Evolutionary conservation across 139 green algal genomes (phyloP).

Genomic region (Pycnococcus provasolii): DNA sequence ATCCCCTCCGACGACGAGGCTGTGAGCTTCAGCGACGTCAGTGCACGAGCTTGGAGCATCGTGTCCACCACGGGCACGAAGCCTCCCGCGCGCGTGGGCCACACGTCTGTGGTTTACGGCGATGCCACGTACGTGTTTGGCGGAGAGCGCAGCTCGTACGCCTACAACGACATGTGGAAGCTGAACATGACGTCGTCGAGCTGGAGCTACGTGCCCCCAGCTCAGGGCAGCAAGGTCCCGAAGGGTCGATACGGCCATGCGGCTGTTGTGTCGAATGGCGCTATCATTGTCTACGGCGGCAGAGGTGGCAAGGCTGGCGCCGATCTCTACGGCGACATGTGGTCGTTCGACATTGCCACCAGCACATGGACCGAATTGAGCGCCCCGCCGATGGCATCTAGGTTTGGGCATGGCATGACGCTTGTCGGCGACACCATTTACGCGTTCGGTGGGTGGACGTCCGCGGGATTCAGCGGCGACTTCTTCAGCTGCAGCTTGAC

Average conservation of each 20-base stretch:
- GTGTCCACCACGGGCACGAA: constrained; percentile 1
- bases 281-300: constrained; percentile 20
- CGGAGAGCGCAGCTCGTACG: constrained; percentile 2
- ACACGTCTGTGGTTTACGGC: constrained; percentile 16
- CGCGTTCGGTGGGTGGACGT: constrained; percentile 21
- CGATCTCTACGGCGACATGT: constrained; percentile 14
- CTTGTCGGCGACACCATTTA: constrained; percentile 13
- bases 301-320: not conserved
- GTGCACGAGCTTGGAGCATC: not conserved
- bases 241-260: not conserved
- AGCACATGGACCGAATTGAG: constrained; percentile 8
- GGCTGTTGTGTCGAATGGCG: not conserved
- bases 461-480: constrained; percentile 11
- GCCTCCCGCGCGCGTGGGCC: constrained; percentile 8
- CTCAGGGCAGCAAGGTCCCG: not conserved
- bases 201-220: not conserved
- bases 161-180: constrained; percentile 13
- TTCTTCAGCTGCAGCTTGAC: constrained; percentile 18
- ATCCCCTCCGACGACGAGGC: not conserved
- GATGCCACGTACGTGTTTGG: constrained; percentile 22
- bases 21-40: not conserved
- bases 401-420: constrained; percentile 16
- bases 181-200: not conserved
- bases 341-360: constrained; percentile 16
- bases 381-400: not conserved